Evolutionary conservation across 306 rosid genomes (phyloP).

Genomic region (Sicyos edulis): DNA sequence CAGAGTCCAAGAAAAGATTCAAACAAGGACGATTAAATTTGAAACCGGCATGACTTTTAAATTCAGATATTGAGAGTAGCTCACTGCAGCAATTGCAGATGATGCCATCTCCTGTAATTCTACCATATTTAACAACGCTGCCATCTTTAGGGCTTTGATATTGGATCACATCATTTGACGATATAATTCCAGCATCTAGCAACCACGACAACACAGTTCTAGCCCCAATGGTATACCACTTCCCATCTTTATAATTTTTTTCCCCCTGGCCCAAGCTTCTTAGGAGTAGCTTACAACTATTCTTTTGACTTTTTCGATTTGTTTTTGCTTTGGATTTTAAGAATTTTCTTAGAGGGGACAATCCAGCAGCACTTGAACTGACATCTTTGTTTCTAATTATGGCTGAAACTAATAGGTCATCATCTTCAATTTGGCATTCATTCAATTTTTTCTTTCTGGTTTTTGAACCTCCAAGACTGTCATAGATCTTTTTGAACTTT

Average conservation of each 20-base stretch:
- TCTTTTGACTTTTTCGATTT: conserved; percentile 55
- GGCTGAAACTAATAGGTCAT: conserved; percentile 84
- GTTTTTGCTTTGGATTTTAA: conserved; percentile 45
- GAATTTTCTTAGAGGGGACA: conserved; percentile 40
- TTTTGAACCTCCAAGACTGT: conserved; percentile 28
- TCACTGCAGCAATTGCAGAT: conserved; percentile 70
- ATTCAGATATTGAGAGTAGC: conserved; percentile 58
- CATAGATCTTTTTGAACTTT: conserved; percentile 27
- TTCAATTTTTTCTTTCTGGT: conserved; percentile 40
- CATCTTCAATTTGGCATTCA: conserved; percentile 73
- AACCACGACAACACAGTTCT: conserved; percentile 86
- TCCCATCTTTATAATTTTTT: conserved; percentile 60
- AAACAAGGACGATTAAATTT: conserved; percentile 70
- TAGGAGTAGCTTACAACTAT: conserved; percentile 65
- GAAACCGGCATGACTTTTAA: conserved; percentile 82
- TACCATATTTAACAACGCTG: conserved; percentile 65
- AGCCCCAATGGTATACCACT: conserved; percentile 47
- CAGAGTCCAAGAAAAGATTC: conserved; percentile 88
- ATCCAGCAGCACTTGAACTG: conserved; percentile 31
- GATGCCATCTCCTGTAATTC: conserved; percentile 70
- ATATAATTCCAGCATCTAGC: conserved; percentile 64
- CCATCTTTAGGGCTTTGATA: conserved; percentile 61
- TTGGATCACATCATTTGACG: conserved; percentile 62
- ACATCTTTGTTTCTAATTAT: conserved; percentile 60
- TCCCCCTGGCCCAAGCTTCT: conserved; percentile 64